Base-by-base conservation (phyloP, 2,329 filamentous ascomycete genomes). In the Verticillium zaregamsianum region DNA sequence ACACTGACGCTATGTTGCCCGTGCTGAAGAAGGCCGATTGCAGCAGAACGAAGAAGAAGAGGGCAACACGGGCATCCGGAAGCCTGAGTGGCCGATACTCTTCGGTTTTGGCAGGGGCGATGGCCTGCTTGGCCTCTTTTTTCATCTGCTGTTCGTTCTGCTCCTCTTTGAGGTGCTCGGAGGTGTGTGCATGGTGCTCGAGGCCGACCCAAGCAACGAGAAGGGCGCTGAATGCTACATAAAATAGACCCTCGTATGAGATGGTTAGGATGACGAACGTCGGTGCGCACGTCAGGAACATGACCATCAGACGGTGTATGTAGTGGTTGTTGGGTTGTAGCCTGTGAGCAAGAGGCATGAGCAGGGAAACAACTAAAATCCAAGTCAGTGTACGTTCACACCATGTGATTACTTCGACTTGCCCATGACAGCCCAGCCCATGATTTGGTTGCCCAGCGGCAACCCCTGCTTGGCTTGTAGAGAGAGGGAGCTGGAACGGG, bases 21-120 rank as follows among this genome's bases (percentile, higher is more conserved):
- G 94, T 98, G 77, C 89, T 92, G 83, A 98, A 99, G 77, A 99
- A 99, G 59, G 90, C 95, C 3, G 93, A 94, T 76, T 99, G 95
- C 6, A 99, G 84, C 45, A 99, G 85, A 67, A 92, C 93, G 75
- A 99, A 90, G 82, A 98, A 97, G 81, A 98, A 98, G 7, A 99
- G 84, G 1, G 92, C 90, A 39, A 96, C 90, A 40, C 96, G 90
- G 4, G 90, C 87, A 73, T 99, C 95, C n/a, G 90, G 85, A 6
- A 98, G 82, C 2, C 84, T 87, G 57, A 98, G 82, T 0, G 90
- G 81, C 52, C 94, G 89, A 77, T 79, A 81, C 68, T 14, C 45
- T 23, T 52, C 20, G 68, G 5, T 69, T 68, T n/a, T 66, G 3
- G 59, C 59, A 23, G 66, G 60, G 11, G 62, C 55, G 25, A 63